Conservation (phyloP, 23 red algal genomes). For the Agarophyton chilense region DNA sequence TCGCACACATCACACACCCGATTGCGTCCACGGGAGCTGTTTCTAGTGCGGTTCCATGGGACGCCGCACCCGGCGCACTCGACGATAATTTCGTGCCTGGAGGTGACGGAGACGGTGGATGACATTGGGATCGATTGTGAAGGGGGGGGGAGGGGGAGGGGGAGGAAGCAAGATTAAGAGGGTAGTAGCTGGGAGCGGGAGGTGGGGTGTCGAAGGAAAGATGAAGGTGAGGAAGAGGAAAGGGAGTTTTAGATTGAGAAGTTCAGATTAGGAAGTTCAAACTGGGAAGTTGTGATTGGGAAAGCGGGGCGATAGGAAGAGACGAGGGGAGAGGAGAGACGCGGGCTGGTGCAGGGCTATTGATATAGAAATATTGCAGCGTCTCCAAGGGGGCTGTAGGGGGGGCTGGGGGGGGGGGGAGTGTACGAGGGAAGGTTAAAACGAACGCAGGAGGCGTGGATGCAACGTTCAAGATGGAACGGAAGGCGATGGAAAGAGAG, state of each 20-base stretch:
- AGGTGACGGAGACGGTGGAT: slow-evolving; percentile 10
- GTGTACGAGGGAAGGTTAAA: slow-evolving; percentile 2
- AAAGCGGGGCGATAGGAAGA: no score
- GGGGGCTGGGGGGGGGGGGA: background rate
- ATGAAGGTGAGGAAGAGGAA: no score
- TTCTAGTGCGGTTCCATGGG: background rate
- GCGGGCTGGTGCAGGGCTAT: no score
- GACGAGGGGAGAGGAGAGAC: no score
- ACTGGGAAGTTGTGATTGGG: no score
- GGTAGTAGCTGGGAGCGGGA: background rate
- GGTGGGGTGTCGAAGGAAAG: background rate
- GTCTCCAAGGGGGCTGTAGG: no score
- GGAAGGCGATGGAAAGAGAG: background rate
- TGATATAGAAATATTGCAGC: background rate
- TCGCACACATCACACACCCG: background rate
- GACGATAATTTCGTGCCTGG: slow-evolving; percentile 12
- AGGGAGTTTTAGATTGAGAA: no score
- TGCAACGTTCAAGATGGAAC: background rate
- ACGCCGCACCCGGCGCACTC: background rate
- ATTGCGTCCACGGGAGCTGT: slow-evolving; percentile 1
- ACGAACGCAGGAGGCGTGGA: background rate
- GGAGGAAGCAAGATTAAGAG: background rate
- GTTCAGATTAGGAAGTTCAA: no score
- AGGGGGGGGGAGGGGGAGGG: background rate
- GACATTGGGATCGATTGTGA: no score